These are phyloP conservation scores for Musa acuminata DNA, from an alignment of 176 grass and related monocot genomes.

Conservation along the genomic window DNA sequence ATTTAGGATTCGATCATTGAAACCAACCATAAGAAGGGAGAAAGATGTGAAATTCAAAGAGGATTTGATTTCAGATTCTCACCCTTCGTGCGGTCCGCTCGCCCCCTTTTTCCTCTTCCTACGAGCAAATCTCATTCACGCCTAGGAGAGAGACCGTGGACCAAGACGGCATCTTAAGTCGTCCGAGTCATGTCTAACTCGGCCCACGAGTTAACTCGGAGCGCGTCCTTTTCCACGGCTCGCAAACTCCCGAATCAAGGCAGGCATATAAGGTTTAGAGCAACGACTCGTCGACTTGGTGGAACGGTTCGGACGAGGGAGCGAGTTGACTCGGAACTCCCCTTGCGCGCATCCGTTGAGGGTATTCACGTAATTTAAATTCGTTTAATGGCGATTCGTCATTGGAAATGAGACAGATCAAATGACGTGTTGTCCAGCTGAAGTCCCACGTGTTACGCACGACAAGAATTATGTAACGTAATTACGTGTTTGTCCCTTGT, in stretches of 20 bases:
- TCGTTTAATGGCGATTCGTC: too few species aligned
- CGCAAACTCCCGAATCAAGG: too few species aligned
- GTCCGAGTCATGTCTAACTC: not conserved
- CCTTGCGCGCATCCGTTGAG: too few species aligned
- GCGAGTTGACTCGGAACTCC: not conserved
- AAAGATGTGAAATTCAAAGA: not conserved
- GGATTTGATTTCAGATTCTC: not conserved
- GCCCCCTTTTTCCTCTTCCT: not conserved
- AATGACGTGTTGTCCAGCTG: too few species aligned
- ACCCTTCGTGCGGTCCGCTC: not conserved
- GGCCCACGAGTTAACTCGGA: not conserved
- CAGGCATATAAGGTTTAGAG: too few species aligned
- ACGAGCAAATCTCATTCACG: not conserved
- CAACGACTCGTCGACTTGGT: too few species aligned
- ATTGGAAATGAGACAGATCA: too few species aligned
- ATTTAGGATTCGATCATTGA: not conserved
- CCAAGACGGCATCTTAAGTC: not conserved
- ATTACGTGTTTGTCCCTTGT: too few species aligned
- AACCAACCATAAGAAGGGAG: not conserved
- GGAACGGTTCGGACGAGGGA: not conserved
- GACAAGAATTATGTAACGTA: too few species aligned
- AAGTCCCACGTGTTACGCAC: too few species aligned
- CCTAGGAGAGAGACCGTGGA: not conserved
- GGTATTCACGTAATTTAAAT: too few species aligned
- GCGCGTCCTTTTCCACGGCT: not conserved